These are phyloP conservation scores for Fusarium sp. DNA, from an alignment of 2,329 filamentous ascomycete species.

Conservation along the genomic window DNA sequence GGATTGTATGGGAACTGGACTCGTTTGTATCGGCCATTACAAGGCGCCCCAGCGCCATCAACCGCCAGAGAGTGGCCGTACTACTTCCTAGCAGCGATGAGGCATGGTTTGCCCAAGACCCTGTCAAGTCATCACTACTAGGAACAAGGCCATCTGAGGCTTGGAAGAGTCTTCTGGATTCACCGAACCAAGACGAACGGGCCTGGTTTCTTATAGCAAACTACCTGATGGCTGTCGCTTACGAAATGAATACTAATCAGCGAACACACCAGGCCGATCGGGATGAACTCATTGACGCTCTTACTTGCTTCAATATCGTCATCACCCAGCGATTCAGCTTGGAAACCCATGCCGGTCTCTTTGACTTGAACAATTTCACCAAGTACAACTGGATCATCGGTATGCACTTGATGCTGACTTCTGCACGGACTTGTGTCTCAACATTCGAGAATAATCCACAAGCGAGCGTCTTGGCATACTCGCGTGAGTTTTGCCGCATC, in stretches of 20 bases:
- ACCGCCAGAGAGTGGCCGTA: slow-evolving; percentile 5
- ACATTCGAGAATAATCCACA: neutral
- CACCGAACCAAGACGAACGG: slow-evolving; percentile 14
- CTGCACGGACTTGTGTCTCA: neutral
- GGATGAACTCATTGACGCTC: no score
- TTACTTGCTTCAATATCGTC: no score
- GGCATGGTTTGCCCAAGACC: slow-evolving; percentile 7
- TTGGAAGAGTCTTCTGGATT: slow-evolving; percentile 10
- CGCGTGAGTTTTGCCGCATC: slow-evolving; percentile 1
- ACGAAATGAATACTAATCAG: neutral
- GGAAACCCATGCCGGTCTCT: neutral
- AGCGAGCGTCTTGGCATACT: no score
- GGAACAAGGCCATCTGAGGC: slow-evolving; percentile 4
- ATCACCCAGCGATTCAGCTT: no score
- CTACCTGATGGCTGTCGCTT: slow-evolving; percentile 2
- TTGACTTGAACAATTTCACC: neutral
- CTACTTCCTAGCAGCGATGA: slow-evolving; percentile 3
- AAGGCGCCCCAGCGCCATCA: slow-evolving; percentile 10
- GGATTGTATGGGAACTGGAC: neutral
- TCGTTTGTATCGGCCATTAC: slow-evolving; percentile 4
- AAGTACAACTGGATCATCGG: slow-evolving; percentile 14
- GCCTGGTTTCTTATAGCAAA: slow-evolving; percentile 14
- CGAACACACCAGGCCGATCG: neutral
- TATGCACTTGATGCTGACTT: slow-evolving; percentile 11
- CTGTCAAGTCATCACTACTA: slow-evolving; percentile 7